Base-by-base conservation (phyloP, 345 rosid species). In the Moricandia arvensis region DNA sequence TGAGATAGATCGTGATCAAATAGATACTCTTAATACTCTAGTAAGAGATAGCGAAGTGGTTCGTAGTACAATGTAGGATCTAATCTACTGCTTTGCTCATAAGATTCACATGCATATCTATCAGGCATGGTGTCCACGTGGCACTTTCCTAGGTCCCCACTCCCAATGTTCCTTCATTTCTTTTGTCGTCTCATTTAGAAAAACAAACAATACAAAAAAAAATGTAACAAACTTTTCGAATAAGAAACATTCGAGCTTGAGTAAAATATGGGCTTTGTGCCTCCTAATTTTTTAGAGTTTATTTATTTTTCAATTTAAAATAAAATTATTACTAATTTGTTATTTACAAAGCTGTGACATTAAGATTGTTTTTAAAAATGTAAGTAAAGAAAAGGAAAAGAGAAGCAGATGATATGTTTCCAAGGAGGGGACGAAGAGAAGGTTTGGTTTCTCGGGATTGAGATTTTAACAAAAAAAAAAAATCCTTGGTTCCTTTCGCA, bases 401-500 rank as follows among this genome's bases (percentile, higher is more conserved):
- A 12, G 49, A 41, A 2, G 15, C 4, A 41, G 15, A 41, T 41
- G 11, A 45, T 5, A 45, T 78, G 81, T 78, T 68, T 78, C 78
- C 74, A 68, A 73, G 41, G 81, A 78, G 78, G 74, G 81, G 63
- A 78, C 81, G 74, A 78, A 73, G 65, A 54, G 13, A 74, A 69
- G 3, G 53, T 45, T 73, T 73, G 77, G 77, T 73, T 78, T 78
- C 63, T 78, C 45, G 81, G 81, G 81, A 78, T 78, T 78, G 81
- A 41, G 70, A 78, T 73, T 61, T 66, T 29, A 21, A 27, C 68
- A 71, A 72, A 16, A 47, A 38, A 2, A 5, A 6, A 72, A 45
- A n/a, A n/a, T n/a, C n/a, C n/a, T 21, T 58, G 71, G 65, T 58
- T 75, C 26, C 71, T 70, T 77, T 77, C 74, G 74, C 74, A 72